A percentile compares a stretch with the other conserved stretches of the same genome.
Evolutionary conservation across 108 stramenopile genomes (phyloP).

Genomic region (Nannochloropsis oceanica): DNA sequence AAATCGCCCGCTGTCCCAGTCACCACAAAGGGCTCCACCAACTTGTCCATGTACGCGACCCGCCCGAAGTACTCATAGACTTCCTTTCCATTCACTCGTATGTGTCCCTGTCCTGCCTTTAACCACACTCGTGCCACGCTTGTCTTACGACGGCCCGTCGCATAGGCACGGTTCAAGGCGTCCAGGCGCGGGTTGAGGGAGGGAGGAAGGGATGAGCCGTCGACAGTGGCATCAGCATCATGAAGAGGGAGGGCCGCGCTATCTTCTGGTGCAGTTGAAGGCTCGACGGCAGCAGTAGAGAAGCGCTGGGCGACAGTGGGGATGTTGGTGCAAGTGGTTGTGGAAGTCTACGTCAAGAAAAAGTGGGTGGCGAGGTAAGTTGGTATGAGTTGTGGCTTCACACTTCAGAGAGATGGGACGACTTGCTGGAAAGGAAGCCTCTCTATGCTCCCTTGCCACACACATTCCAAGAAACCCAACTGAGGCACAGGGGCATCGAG

Average conservation of each 20-base stretch:
- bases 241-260: too few species aligned
- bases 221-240: not conserved
- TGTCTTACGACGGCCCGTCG: slow-evolving; percentile 80
- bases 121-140: slow-evolving; percentile 84
- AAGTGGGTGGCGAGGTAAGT: too few species aligned
- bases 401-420: too few species aligned
- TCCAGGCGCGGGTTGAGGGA: not conserved
- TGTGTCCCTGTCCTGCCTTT: slow-evolving; percentile 60
- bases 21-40: slow-evolving; percentile 56
- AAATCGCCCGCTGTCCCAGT: slow-evolving; percentile 70
- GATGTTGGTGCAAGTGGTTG: too few species aligned
- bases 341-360: too few species aligned
- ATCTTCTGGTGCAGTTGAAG: too few species aligned
- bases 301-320: not conserved
- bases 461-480: too few species aligned
- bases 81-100: slow-evolving; percentile 62
- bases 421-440: too few species aligned
- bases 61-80: slow-evolving; percentile 73
- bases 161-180: slow-evolving; percentile 50
- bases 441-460: too few species aligned
- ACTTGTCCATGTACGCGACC: slow-evolving; percentile 13
- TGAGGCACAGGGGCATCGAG: too few species aligned
- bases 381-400: too few species aligned
- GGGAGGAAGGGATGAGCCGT: not conserved
- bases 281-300: not conserved